phyloP scores from a whole-genome alignment of 495 filamentous ascomycete species.

The Daldinia bambusicola region DNA sequence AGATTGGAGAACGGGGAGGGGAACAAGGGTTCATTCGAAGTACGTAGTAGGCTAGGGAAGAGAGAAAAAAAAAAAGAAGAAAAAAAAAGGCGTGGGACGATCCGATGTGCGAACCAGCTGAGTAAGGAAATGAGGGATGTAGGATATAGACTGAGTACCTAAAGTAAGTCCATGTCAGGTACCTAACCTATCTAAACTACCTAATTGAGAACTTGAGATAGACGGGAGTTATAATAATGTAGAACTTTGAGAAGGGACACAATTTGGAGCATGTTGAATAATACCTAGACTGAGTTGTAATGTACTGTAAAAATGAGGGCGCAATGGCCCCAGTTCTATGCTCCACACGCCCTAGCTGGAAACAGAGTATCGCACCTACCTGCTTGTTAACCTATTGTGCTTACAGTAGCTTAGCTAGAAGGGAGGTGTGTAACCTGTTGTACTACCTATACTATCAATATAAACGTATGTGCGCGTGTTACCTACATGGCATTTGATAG shows the following conservation, averaged over 20 bases:
- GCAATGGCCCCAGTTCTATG: constrained; percentile 10
- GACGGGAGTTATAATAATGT: no score
- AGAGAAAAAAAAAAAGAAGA: constrained; percentile 9
- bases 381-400: constrained; percentile 3
- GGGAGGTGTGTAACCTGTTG: no score
- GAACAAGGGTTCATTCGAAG: no score
- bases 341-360: constrained; percentile 27
- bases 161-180: not conserved
- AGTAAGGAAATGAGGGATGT: constrained; percentile 7
- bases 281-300: constrained; percentile 36
- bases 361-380: constrained; percentile 5
- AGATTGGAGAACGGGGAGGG: not conserved
- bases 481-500: constrained; percentile 9
- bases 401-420: no score
- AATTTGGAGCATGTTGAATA: constrained; percentile 24
- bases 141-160: not conserved
- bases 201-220: no score
- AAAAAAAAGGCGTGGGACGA: constrained; percentile 8
- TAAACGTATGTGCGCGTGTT: not conserved
- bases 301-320: constrained; percentile 26
- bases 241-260: not conserved
- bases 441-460: no score
- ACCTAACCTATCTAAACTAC: no score
- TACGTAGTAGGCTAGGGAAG: no score
- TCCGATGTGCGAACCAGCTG: constrained; percentile 28